Base-by-base conservation (phyloP, 352 stramenopile species). In the Peronospora belbahrii region DNA sequence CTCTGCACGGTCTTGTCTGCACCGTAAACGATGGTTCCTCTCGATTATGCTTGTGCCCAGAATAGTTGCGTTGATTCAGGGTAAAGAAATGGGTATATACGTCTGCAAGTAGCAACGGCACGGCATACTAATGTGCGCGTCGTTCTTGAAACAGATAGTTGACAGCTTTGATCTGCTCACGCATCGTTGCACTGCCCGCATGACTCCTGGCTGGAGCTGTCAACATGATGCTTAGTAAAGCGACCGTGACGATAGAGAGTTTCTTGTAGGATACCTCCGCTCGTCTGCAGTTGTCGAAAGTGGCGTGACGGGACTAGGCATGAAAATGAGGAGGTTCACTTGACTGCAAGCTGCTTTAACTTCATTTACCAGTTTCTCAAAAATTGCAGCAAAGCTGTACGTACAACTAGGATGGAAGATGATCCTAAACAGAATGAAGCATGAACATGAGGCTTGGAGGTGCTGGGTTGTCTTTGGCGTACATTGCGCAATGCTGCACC, bases 11-110 rank as follows among this genome's bases (percentile, higher is more conserved):
- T 74, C 48, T 85, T 87, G 35, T 86, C 75, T 7, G 82, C 59
- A 48, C 89, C 77, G 45, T 89, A 89, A 50, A 92, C 74, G 34
- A 91, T 70, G 34, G 62, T 92, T 73, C 33, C 69, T 64, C 14
- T 63, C 60, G 27, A 89, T 42, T 1, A 77, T 69, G 14, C 69
- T 88, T 20, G 80, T 77, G 1, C 80, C 77, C 15, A 92, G 52
- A 46, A 92, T 86, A 11, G 75, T 88, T 0, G 73, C 75, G n/a
- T 63, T 11, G 71, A 63, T n/a, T 55, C 59, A 32, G 84, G 60
- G 2, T 49, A 31, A 92, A 92, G 56, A 79, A 89, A 18, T 88
- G 54, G 7, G 80, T 86, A 17, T 74, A 75, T 3, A 60, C 74
- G 52, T 83, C 86, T 34, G 66, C 34, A 89, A 65, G 48, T 88